phyloP scores from a whole-genome alignment of 306 rosid genomes.

The Sechiopsis laciniata region DNA sequence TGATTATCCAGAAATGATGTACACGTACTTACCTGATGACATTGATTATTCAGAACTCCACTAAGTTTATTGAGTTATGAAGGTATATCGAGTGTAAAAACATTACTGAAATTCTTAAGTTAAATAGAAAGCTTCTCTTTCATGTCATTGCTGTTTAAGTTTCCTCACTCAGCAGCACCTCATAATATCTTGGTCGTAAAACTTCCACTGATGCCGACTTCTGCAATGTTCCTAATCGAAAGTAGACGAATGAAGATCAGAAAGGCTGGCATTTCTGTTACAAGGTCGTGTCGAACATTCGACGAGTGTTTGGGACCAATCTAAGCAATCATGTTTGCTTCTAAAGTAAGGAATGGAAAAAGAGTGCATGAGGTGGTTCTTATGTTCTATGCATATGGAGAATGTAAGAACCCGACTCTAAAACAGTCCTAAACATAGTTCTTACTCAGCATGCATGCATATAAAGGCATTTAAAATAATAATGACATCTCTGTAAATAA shows the following conservation, averaged over 20 bases:
- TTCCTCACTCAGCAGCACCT: background rate
- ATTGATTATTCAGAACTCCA: constrained; percentile 15
- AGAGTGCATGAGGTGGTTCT: constrained; percentile 11
- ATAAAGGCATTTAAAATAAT: too few species aligned
- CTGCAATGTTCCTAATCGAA: too few species aligned
- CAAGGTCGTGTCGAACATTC: background rate
- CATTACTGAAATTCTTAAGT: constrained; percentile 13
- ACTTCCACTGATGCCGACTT: background rate
- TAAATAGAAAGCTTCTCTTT: constrained; percentile 9
- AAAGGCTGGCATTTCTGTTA: too few species aligned
- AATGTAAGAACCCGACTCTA: too few species aligned
- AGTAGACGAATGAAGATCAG: too few species aligned
- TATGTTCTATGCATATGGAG: too few species aligned
- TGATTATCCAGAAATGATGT: constrained; percentile 5
- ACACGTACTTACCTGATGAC: constrained; percentile 11
- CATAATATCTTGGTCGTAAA: background rate
- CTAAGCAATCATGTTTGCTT: constrained; percentile 24
- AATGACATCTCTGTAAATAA: too few species aligned
- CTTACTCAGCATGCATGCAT: too few species aligned
- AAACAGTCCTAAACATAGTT: too few species aligned
- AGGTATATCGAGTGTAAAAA: constrained; percentile 21
- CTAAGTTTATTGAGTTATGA: constrained; percentile 3
- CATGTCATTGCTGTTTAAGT: background rate
- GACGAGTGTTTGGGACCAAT: constrained; percentile 19
- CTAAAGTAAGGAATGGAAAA: constrained; percentile 19